Conservation (phyloP, 768 basidiomycete species). For the Leucosporidium scottii region DNA sequence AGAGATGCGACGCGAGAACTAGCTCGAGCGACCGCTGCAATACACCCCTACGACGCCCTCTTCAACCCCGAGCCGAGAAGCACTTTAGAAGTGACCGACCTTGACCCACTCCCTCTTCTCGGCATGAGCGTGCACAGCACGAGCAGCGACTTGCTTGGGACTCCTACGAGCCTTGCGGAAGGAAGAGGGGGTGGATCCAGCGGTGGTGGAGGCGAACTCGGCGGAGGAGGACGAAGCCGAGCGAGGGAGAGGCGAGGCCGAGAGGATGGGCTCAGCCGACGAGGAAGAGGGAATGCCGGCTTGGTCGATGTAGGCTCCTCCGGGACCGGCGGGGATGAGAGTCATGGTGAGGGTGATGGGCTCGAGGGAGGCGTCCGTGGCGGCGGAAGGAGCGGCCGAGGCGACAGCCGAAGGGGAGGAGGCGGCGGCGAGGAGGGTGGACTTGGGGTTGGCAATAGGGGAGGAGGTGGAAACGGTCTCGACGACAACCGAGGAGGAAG, state of each 20-base stretch:
- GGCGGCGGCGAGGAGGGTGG: too few relatives aligned
- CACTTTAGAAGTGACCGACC: too few relatives aligned
- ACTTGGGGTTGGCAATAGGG: not conserved
- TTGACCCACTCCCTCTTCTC: too few relatives aligned
- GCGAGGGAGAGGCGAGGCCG: too few relatives aligned
- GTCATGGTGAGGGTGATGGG: constrained; percentile 11
- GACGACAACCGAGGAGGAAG: not conserved
- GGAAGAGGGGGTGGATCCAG: not conserved
- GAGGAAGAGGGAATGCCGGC: too few relatives aligned
- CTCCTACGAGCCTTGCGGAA: not conserved
- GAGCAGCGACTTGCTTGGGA: not conserved
- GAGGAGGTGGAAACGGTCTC: not conserved
- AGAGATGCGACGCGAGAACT: not conserved
- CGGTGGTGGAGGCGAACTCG: too few relatives aligned
- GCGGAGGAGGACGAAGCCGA: too few relatives aligned
- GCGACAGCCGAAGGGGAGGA: not conserved
- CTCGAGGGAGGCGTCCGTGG: too few relatives aligned
- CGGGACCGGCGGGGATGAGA: constrained; percentile 10
- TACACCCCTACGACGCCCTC: not conserved
- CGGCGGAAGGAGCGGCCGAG: not conserved
- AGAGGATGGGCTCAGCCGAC: too few relatives aligned
- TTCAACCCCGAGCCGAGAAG: too few relatives aligned
- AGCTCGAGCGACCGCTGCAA: not conserved
- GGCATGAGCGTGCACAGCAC: too few relatives aligned
- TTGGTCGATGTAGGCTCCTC: constrained; percentile 20